Percentiles rank a stretch among this genome's conserved stretches.
phyloP scores from a whole-genome alignment of 176 grass and related monocot species.

The Pharus latifolius region DNA sequence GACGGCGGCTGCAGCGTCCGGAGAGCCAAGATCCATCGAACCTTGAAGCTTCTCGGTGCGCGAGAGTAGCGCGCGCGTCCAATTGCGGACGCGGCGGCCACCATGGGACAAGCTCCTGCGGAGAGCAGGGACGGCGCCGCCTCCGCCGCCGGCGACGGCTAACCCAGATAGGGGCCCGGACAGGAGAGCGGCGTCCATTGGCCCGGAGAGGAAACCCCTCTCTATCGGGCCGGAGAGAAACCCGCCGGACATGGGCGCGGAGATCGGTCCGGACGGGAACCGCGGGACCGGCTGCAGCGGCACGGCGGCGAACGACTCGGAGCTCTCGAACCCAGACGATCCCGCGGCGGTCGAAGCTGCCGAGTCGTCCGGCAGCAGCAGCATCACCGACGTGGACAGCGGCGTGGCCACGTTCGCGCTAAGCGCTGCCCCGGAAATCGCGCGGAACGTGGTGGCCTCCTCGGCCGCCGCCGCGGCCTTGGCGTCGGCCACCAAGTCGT shows the following conservation, averaged over 20 bases:
- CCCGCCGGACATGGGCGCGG: conserved; percentile 31
- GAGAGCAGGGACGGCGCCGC: conserved; percentile 22
- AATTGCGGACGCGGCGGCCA: conserved; percentile 27
- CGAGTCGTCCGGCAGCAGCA: conserved; percentile 25
- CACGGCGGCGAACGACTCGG: conserved; percentile 71
- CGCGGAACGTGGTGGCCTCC: conserved; percentile 41
- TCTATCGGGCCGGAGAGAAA: conserved; percentile 62
- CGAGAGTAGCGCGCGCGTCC: conserved; percentile 29
- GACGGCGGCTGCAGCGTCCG: conserved; percentile 15
- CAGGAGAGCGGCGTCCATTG: conserved; percentile 61
- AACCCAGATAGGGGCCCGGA: conserved; percentile 48
- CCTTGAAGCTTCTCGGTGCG: conserved; percentile 5
- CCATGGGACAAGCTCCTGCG: conserved; percentile 63
- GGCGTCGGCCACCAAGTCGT: conserved; percentile 23
- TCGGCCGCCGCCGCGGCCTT: conserved; percentile 10
- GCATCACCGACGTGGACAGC: conserved; percentile 58
- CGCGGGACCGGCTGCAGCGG: conserved; percentile 57
- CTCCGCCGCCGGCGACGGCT: neutral
- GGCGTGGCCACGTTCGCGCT: conserved; percentile 79
- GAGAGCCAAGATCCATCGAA: conserved; percentile 2
- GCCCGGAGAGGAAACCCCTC: conserved; percentile 58
- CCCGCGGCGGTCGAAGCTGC: neutral
- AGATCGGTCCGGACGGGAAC: conserved; percentile 69
- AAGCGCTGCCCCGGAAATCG: conserved; percentile 64
- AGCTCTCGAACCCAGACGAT: conserved; percentile 65